Evolutionary conservation across 805 yeast genomes (phyloP).

Genomic region (Ogataea sp.): DNA sequence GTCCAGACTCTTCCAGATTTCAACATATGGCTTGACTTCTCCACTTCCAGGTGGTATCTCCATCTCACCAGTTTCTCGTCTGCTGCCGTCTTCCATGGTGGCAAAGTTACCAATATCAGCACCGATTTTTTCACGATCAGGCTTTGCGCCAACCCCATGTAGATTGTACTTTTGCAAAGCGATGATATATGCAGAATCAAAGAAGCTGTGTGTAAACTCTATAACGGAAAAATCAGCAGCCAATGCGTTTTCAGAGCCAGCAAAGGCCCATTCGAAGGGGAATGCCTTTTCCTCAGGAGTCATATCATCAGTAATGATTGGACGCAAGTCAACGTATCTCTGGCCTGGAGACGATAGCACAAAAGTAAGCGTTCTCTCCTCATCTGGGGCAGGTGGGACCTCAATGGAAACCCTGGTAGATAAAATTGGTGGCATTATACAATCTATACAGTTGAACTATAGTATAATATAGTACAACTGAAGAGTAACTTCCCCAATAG

Average conservation of each 20-base stretch:
- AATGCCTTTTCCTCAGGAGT: constrained; percentile 23
- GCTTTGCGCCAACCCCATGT: too few species aligned
- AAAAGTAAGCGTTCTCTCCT: constrained; percentile 39
- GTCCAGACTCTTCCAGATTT: constrained; percentile 47
- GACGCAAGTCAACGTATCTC: constrained; percentile 41
- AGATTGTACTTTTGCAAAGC: constrained; percentile 9
- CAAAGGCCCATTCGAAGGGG: constrained; percentile 53
- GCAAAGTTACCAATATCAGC: constrained; percentile 42
- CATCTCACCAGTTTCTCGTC: constrained; percentile 46
- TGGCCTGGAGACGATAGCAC: constrained; percentile 37
- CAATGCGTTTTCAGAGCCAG: constrained; percentile 37
- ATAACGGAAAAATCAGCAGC: constrained; percentile 11
- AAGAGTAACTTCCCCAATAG: too few species aligned
- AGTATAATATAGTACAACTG: too few species aligned
- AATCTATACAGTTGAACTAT: too few species aligned
- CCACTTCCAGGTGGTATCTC: constrained; percentile 35
- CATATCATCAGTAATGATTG: constrained; percentile 20
- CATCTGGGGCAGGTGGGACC: constrained; percentile 35
- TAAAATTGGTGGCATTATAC: constrained; percentile 16
- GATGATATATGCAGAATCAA: constrained; percentile 32
- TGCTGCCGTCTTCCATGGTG: constrained; percentile 28
- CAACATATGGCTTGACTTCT: constrained; percentile 33
- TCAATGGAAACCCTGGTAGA: constrained; percentile 44
- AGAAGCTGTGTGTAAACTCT: constrained; percentile 31
- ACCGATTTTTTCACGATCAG: too few species aligned